Evolutionary conservation across 495 filamentous ascomycete genomes (phyloP).

Genomic region (Xylaria telfairii): DNA sequence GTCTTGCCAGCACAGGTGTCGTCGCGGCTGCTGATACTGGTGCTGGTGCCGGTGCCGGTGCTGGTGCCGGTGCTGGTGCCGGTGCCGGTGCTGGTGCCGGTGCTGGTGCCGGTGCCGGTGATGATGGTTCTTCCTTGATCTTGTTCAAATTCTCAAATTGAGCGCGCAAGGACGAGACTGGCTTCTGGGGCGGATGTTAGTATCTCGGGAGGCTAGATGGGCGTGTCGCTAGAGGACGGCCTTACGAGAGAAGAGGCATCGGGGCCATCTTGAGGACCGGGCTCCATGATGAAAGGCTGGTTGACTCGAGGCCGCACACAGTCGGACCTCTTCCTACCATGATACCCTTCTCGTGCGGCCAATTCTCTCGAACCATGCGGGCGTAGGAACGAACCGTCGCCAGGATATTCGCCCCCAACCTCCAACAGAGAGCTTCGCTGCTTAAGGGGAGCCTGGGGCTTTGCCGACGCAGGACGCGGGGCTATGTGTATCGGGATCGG

Average conservation of each 20-base stretch:
- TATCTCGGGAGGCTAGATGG: constrained; percentile 3
- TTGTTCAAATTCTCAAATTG: constrained; percentile 89
- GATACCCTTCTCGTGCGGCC: constrained; percentile 29
- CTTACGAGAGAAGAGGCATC: constrained; percentile 69
- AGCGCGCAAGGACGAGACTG: constrained; percentile 90
- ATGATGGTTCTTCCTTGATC: constrained; percentile 47
- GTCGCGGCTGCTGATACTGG: constrained; percentile 37
- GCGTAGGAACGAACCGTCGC: not conserved
- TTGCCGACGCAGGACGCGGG: not conserved
- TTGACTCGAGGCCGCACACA: constrained; percentile 36
- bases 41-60: constrained; percentile 37
- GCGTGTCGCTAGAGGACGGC: not conserved
- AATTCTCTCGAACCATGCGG: constrained; percentile 16
- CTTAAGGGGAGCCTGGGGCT: not conserved
- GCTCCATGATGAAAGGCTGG: constrained; percentile 45
- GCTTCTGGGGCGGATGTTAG: constrained; percentile 57
- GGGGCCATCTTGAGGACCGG: constrained; percentile 49
- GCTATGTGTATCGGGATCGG: not conserved
- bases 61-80: constrained; percentile 40
- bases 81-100: constrained; percentile 37
- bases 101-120: constrained; percentile 41
- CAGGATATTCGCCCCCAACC: constrained; percentile 1
- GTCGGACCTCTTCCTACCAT: constrained; percentile 33
- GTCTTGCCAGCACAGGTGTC: constrained; percentile 38
- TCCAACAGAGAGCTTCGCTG: not conserved